Evolutionary conservation across 345 rosid genomes (phyloP), one percentile per base, ranked within the genome.

Genomic region (Brassica incana): DNA sequence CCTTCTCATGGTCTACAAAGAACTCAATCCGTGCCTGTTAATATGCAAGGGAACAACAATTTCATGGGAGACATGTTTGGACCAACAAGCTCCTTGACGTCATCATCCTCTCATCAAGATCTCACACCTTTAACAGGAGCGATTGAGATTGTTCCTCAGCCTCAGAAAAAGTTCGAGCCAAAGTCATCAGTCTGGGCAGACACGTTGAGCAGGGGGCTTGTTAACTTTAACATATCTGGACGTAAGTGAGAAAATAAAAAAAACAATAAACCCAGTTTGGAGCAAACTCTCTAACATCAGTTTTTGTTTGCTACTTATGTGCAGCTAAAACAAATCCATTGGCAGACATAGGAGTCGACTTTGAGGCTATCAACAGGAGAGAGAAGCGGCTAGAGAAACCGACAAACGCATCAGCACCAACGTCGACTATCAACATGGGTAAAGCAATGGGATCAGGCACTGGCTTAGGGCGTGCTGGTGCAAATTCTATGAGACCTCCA

Each of bases 371-470:
- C 75, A 95, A 95, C 83, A 86, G 99, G 64, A 91, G 84, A 86
- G 99, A 95, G 40, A 95, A 89, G 86, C 87, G 98, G 82, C 79
- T 89, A 87, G 97, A 93, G 71, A 95, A 87, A 79, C 93, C 88
- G 29, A 78, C 88, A 18, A 81, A 67, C 76, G 77, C 86, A 83
- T 84, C 86, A 6, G 90, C 86, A 54, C 9, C 60, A 65, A 80
- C 88, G 77, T 95, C 98, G 50, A 95, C 95, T 16, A 72, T 91
- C 75, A 88, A 85, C 65, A 93, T 95, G 99, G 99, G 99, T 75
- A 95, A 87, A 87, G 99, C 98, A 77, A 95, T 95, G 99, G 99
- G 99, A 80, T 87, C 99, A 71, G 99, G 98, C 71, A 82, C 99
- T 33, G 98, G 99, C 16, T 74, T 93, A 5, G 98, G 99, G 1